Evolutionary conservation across 176 grass and related monocot species (phyloP).

Genomic region (Stipa capillata): DNA sequence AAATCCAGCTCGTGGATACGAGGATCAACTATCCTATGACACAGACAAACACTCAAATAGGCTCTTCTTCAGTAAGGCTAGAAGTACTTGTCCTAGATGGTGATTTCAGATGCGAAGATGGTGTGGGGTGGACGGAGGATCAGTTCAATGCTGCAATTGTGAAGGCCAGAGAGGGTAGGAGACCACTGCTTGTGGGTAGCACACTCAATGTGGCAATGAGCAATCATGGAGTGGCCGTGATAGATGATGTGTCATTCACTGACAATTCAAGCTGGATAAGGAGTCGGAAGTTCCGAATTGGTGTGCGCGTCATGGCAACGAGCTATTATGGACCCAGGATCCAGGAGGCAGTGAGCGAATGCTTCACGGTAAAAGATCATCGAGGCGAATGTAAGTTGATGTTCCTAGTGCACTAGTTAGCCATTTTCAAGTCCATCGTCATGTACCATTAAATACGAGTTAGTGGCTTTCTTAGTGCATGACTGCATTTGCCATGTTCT

Average conservation of each 20-base stretch:
- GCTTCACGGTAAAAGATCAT: conserved; percentile 76
- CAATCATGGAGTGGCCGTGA: conserved; percentile 13
- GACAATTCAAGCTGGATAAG: conserved; percentile 83
- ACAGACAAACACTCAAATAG: neutral
- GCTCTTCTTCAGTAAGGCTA: conserved; percentile 10
- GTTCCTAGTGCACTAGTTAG: neutral
- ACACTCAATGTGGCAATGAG: conserved; percentile 13
- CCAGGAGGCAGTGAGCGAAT: conserved; percentile 49
- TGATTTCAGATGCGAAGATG: conserved; percentile 34
- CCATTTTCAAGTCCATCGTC: neutral
- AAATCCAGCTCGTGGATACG: conserved; percentile 29
- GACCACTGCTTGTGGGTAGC: conserved; percentile 39
- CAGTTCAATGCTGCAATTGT: conserved; percentile 37
- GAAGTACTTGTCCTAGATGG: conserved; percentile 70
- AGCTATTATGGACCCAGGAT: conserved; percentile 15
- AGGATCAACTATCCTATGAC: neutral
- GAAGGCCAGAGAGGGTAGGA: conserved; percentile 40
- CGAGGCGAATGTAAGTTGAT: conserved; percentile 60
- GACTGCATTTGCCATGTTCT: neutral
- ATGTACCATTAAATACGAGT: neutral
- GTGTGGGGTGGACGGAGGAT: conserved; percentile 29
- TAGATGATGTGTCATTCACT: conserved; percentile 47
- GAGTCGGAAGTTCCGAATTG: conserved; percentile 48
- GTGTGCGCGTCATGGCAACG: conserved; percentile 12
- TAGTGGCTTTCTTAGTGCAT: too few species aligned